These are phyloP conservation scores for Ocimum tenuiflorum DNA, from an alignment of 257 asterid genomes.

Conservation along the genomic window DNA sequence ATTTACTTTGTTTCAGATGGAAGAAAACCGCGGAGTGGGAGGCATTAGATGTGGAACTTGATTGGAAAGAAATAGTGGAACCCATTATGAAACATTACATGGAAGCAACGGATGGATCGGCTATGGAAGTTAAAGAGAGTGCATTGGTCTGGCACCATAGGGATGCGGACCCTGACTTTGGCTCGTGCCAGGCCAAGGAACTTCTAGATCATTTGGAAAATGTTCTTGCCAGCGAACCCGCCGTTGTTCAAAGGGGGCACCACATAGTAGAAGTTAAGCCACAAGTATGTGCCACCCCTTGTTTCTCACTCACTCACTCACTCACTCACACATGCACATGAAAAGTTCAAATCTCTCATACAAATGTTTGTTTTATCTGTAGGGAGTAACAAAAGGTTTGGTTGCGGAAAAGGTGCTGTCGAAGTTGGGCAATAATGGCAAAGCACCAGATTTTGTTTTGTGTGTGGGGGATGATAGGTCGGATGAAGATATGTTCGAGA, in stretches of 20 bases:
- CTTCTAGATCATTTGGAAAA: slow-evolving; percentile 69
- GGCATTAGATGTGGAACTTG: slow-evolving; percentile 59
- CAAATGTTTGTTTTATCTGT: slow-evolving; percentile 23
- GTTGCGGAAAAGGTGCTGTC: slow-evolving; percentile 68
- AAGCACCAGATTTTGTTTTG: slow-evolving; percentile 70
- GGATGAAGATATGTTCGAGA: slow-evolving; percentile 91
- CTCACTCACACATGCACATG: neutral
- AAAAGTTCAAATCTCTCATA: neutral
- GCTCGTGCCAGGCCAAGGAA: slow-evolving; percentile 86
- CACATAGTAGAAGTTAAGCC: slow-evolving; percentile 96
- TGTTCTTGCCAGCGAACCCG: slow-evolving; percentile 88
- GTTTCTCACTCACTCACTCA: neutral
- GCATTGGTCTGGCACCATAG: slow-evolving; percentile 92
- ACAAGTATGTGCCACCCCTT: slow-evolving; percentile 44
- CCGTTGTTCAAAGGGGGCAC: slow-evolving; percentile 81
- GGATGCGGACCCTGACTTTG: slow-evolving; percentile 81
- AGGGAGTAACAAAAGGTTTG: slow-evolving; percentile 90
- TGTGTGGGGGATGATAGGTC: slow-evolving; percentile 87
- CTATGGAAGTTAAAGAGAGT: slow-evolving; percentile 74
- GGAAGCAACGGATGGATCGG: slow-evolving; percentile 83
- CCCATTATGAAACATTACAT: slow-evolving; percentile 78
- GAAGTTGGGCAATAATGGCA: slow-evolving; percentile 38
- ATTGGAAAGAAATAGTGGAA: slow-evolving; percentile 76
- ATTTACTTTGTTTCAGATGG: slow-evolving; percentile 40
- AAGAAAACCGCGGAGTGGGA: slow-evolving; percentile 56